Base-by-base conservation (phyloP, 495 filamentous ascomycete genomes). In the Pyrenula aspistea region DNA sequence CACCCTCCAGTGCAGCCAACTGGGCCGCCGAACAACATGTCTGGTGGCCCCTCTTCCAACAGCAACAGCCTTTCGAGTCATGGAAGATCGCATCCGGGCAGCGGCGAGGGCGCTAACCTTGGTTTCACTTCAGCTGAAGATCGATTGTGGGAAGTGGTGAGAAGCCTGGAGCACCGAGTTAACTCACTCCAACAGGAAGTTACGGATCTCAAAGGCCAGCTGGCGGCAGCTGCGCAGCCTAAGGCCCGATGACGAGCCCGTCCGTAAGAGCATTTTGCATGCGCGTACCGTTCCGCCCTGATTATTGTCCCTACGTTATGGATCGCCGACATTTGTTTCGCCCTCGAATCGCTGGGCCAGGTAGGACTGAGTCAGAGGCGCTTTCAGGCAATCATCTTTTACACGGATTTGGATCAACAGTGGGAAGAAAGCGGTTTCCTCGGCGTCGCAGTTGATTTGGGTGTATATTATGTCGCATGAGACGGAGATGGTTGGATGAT, bases 31-130 rank as follows among this genome's bases (percentile, higher is more conserved):
- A 19, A 52, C 57, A 22, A 22, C 25, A 49, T 47, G 20, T 51
- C 25, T 22, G 55, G 57, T 20, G 55, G 21, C 12, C 54, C 24
- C 11, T 57, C 57, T n/a, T 65, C 63, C 31, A 55, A 59, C 20
- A 67, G 63, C 55, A 67, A 67, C 36, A 67, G 64, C 42, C 57
- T 60, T 20, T 67, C 64, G 3, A 67, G 64, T 51, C 64, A 67
- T 42, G 56, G 63, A 53, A 63, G 56, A 12, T 59, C 59, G 15
- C 59, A 58, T 51, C 61, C 61, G 22, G 55, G 48, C 20, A 67
- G 64, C 50, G 53, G 66, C 20, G 64, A 67, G 21, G 49, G 60
- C 15, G 24, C 22, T 47, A 51, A 53, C 10, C 56, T 53, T 22
- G 15, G 52, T 19, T 64, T 53, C 47, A 2, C 52, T 12, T 60